Conservation (phyloP, 108 stramenopile genomes). For the Cyclotella choctawhatcheeana region DNA sequence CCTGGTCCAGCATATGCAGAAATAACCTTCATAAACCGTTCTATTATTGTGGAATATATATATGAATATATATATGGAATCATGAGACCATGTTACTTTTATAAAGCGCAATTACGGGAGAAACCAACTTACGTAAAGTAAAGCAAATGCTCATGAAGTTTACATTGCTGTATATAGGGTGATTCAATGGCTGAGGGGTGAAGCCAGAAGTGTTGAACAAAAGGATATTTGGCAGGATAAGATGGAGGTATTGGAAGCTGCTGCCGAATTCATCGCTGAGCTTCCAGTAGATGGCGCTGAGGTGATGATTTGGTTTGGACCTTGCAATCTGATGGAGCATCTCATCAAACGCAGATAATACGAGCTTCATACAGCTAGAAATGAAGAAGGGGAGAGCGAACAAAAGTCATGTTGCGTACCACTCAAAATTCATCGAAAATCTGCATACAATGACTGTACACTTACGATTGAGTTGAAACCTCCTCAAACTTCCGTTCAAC, state of each 20-base stretch:
- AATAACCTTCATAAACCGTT: slow-evolving; percentile 41
- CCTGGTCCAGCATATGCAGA: slow-evolving; percentile 21
- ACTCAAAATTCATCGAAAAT: too few relatives aligned
- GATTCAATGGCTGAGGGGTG: neutral
- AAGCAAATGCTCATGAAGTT: neutral
- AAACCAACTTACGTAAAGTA: too few relatives aligned
- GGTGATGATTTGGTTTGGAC: slow-evolving; percentile 10
- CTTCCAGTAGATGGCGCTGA: neutral
- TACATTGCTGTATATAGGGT: neutral
- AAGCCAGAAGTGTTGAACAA: neutral
- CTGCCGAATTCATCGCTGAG: slow-evolving; percentile 20
- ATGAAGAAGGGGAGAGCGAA: neutral
- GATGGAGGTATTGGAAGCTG: slow-evolving; percentile 23
- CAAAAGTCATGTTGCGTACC: neutral
- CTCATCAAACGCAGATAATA: slow-evolving; percentile 13
- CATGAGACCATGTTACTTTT: neutral
- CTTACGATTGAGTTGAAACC: neutral
- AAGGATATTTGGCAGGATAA: slow-evolving; percentile 28
- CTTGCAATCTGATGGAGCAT: slow-evolving; percentile 18
- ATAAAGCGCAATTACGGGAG: too few relatives aligned
- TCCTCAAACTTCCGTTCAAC: slow-evolving; percentile 4
- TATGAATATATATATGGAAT: too few relatives aligned
- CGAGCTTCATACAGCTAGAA: neutral
- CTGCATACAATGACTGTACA: neutral
- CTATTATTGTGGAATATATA: too few relatives aligned